Percentiles rank a stretch among this genome's conserved stretches.
Evolutionary conservation across 2,329 filamentous ascomycete genomes (phyloP).

Genomic region (Ophidiomyces ophidiicola): DNA sequence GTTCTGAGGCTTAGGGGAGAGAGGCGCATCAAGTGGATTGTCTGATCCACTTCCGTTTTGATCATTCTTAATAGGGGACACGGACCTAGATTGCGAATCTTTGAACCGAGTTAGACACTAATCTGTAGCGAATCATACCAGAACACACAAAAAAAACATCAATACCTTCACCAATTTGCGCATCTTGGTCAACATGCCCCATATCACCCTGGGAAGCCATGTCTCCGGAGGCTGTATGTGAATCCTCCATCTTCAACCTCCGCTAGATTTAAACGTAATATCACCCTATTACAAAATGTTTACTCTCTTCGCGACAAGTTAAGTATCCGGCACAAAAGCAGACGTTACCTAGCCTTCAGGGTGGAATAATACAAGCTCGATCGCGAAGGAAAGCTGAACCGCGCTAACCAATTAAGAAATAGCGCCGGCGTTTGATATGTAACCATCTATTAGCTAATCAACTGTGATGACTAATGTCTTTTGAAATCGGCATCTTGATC

Average conservation of each 20-base stretch:
- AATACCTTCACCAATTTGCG: slow-evolving; percentile 7
- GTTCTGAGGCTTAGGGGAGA: slow-evolving; percentile 51
- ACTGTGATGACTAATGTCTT: too few species aligned
- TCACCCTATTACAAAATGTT: too few species aligned
- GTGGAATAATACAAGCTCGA: too few species aligned
- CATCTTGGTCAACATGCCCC: slow-evolving; percentile 21
- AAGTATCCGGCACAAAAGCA: too few species aligned
- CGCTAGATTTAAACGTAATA: too few species aligned
- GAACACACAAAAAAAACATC: not conserved
- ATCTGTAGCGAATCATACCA: not conserved
- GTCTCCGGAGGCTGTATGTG: slow-evolving; percentile 20
- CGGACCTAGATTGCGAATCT: slow-evolving; percentile 26
- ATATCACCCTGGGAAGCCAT: slow-evolving; percentile 23
- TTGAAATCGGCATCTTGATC: too few species aligned
- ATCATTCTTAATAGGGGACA: slow-evolving; percentile 23
- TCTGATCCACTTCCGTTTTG: slow-evolving; percentile 37
- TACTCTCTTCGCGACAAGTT: too few species aligned
- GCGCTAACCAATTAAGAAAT: slow-evolving; percentile 5
- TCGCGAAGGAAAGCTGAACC: slow-evolving; percentile 7
- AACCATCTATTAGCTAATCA: too few species aligned
- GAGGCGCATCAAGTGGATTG: slow-evolving; percentile 57
- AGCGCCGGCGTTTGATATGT: too few species aligned
- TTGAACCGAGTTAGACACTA: slow-evolving; percentile 2
- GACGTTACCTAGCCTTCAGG: too few species aligned
- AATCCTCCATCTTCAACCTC: slow-evolving; percentile 26